Percentiles rank a stretch among this genome's conserved stretches.
Evolutionary conservation across 495 filamentous ascomycete species (phyloP).

Genomic region (Bombardia bombarda): DNA sequence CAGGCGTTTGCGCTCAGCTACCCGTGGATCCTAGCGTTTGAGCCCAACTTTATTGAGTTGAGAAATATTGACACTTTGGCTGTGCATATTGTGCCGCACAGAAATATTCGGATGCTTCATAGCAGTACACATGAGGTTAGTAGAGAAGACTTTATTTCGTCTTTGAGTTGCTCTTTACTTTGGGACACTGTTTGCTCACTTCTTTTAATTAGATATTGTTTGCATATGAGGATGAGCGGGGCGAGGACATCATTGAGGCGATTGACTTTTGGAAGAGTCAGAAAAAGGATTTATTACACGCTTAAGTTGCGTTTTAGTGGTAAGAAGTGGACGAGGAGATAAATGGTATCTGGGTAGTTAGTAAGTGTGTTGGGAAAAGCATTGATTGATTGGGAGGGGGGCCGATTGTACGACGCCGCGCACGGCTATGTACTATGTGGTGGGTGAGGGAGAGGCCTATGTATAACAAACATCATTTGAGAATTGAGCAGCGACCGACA

Average conservation of each 20-base stretch:
- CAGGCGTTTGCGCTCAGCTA: slow-evolving; percentile 86
- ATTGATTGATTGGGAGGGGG: background rate
- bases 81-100: slow-evolving; percentile 89
- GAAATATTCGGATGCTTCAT: slow-evolving; percentile 95
- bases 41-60: slow-evolving; percentile 98
- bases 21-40: slow-evolving; percentile 95
- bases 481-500: no score
- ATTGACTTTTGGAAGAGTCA: slow-evolving; percentile 91
- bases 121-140: slow-evolving; percentile 91
- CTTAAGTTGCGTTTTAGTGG: no score
- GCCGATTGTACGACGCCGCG: background rate
- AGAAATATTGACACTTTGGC: slow-evolving; percentile 87
- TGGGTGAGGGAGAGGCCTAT: no score
- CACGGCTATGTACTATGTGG: no score
- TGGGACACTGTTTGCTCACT: background rate
- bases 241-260: slow-evolving; percentile 87
- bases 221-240: slow-evolving; percentile 94
- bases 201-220: slow-evolving; percentile 63
- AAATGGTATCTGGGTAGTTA: slow-evolving; percentile 8
- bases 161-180: slow-evolving; percentile 1
- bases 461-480: no score
- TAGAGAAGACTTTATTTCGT: no score
- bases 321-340: no score
- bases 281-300: no score
- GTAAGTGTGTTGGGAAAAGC: slow-evolving; percentile 13